Evolutionary conservation across 148 eudicot species (phyloP), one percentile per base, ranked within the genome.

Genomic region (Silene latifolia): DNA sequence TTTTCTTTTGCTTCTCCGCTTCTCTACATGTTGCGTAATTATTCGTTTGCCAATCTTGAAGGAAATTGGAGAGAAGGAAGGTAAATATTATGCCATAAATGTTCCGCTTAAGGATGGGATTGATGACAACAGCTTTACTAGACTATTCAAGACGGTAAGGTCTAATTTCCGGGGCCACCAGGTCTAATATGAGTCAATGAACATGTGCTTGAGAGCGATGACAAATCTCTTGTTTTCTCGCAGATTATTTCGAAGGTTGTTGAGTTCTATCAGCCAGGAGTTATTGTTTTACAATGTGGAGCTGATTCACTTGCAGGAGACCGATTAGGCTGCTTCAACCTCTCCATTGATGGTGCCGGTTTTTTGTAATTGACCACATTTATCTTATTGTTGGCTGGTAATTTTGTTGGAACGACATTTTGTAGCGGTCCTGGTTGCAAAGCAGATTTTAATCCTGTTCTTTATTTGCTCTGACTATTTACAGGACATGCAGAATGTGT

Each of bases 241-340:
- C 79, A 95, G 99, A 87, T 95, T 77, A 95, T 95, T 73, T 77
- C 93, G 65, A 95, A 92, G 87, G 97, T 95, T 78, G 90, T 90
- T 47, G 99, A 95, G 80, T 87, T 89, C 48, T 95, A 95, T 87
- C 82, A 82, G 85, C 99, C 99, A 4, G 97, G 97, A 61, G 99
- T 79, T 5, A 90, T 95, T 74, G 99, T 95, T 79, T 88, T 95
- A 35, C 99, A 95, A 76, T 95, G 99, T 80, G 99, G 99, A 75
- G 99, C 99, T 67, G 99, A 95, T 89, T 95, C 99, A 4, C 96
- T 95, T 84, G 97, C 99, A 71, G 97, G 99, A 62, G 99, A 95
- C 75, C 87, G 99, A 79, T 85, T 95, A 81, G 99, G 99, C 82
- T 92, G 97, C 86, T 95, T 95, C 87, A 95, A 90, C 85, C 97